Evolutionary conservation across 805 yeast genomes (phyloP).

Genomic region (Cyberlindnera meyerae): DNA sequence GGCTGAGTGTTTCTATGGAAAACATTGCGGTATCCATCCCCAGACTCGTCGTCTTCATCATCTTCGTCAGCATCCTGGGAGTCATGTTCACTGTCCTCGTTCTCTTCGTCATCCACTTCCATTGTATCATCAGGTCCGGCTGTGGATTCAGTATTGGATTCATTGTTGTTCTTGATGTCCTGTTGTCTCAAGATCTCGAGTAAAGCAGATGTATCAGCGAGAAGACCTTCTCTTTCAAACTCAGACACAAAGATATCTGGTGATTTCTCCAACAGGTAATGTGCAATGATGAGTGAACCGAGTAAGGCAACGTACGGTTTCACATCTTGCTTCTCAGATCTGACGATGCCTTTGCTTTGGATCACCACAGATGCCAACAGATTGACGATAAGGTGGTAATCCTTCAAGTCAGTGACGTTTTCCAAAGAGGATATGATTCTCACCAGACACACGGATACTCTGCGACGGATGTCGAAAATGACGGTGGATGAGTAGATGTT

Average conservation of each 20-base stretch:
- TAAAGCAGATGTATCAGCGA: slow-evolving; percentile 42
- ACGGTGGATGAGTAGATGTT: slow-evolving; percentile 70
- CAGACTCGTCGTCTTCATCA: slow-evolving; percentile 2
- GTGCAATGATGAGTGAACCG: slow-evolving; percentile 47
- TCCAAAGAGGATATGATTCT: slow-evolving; percentile 44
- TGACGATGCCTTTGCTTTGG: slow-evolving; percentile 39
- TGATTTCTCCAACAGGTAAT: slow-evolving; percentile 38
- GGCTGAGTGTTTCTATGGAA: too few relatives aligned
- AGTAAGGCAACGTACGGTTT: slow-evolving; percentile 38
- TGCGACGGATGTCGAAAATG: slow-evolving; percentile 57
- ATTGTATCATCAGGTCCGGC: slow-evolving; percentile 20
- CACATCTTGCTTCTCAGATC: slow-evolving; percentile 17
- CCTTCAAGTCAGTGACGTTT: slow-evolving; percentile 28
- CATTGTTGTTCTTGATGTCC: slow-evolving; percentile 4
- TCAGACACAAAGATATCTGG: slow-evolving; percentile 40
- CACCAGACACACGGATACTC: slow-evolving; percentile 47
- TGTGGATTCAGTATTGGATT: slow-evolving; percentile 11
- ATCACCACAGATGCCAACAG: slow-evolving; percentile 57
- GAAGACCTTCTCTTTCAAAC: slow-evolving; percentile 71
- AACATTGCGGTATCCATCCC: not conserved
- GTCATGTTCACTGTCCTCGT: slow-evolving; percentile 6
- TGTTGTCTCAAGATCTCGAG: slow-evolving; percentile 25
- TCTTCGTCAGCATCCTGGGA: slow-evolving; percentile 1
- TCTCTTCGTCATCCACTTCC: slow-evolving; percentile 21
- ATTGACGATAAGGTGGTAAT: slow-evolving; percentile 37